phyloP scores from a whole-genome alignment of 2,329 filamentous ascomycete genomes.

The Alternaria tenuissima region DNA sequence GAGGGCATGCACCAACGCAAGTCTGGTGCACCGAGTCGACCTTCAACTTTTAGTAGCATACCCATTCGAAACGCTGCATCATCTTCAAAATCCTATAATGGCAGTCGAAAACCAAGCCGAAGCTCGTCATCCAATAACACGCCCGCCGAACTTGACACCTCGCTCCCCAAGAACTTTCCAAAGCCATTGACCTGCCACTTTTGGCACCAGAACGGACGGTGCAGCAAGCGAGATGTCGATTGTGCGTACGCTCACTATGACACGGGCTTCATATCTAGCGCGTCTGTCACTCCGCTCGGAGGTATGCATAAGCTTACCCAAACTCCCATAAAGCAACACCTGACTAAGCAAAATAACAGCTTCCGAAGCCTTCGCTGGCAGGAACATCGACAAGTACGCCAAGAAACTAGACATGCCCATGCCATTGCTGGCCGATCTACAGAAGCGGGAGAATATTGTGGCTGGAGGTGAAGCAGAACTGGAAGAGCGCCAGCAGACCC shows the following conservation, averaged over 20 bases:
- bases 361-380: background rate
- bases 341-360: background rate
- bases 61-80: background rate
- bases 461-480: background rate
- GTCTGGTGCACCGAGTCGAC: background rate
- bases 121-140: background rate
- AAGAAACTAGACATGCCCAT: background rate
- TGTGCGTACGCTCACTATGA: conserved; percentile 16
- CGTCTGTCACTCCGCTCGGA: background rate
- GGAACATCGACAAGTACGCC: background rate
- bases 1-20: background rate
- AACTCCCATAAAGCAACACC: background rate
- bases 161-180: conserved; percentile 18
- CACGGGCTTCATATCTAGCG: background rate
- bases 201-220: conserved; percentile 17
- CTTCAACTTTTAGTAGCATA: background rate
- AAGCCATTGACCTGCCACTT: conserved; percentile 17
- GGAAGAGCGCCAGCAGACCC: background rate
- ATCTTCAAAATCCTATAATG: background rate
- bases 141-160: background rate
- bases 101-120: background rate
- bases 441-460: background rate
- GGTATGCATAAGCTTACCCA: background rate
- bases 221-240: conserved; percentile 12
- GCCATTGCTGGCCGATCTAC: background rate